Evolutionary conservation across 192 early-diverging fungal genomes (phyloP).

Genomic region (Phlyctochytrium bullatum): DNA sequence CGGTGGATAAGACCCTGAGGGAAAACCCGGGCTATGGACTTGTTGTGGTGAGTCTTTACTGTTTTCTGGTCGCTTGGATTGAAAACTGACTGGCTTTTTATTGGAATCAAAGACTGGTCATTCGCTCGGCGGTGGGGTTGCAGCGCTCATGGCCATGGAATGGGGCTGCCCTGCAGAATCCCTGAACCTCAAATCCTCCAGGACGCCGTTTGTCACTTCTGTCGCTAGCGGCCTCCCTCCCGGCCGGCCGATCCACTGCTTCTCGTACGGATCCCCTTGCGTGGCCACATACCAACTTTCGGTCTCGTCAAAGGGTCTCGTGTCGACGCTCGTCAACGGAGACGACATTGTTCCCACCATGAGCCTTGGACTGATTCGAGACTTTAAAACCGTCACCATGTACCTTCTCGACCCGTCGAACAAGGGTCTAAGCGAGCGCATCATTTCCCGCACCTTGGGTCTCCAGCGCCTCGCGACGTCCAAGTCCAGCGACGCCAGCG

Average conservation of each 20-base stretch:
- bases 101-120: slow-evolving; percentile 75
- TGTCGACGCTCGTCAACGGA: slow-evolving; percentile 77
- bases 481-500: neutral
- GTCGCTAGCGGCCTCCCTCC: slow-evolving; percentile 47
- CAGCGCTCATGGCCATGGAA: slow-evolving; percentile 62
- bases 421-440: slow-evolving; percentile 42
- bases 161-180: slow-evolving; percentile 17
- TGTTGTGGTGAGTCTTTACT: slow-evolving; percentile 28
- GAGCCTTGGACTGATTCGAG: slow-evolving; percentile 71
- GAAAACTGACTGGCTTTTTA: slow-evolving; percentile 1
- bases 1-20: slow-evolving; percentile 68
- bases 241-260: slow-evolving; percentile 83
- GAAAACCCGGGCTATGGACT: slow-evolving; percentile 74
- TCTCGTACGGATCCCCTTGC: slow-evolving; percentile 77
- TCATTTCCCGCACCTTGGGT: slow-evolving; percentile 44
- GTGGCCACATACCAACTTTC: slow-evolving; percentile 69
- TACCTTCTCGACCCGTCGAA: slow-evolving; percentile 33
- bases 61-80: slow-evolving; percentile 15
- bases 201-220: slow-evolving; percentile 27
- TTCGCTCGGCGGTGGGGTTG: slow-evolving; percentile 84
- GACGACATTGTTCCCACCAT: slow-evolving; percentile 81
- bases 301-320: slow-evolving; percentile 61
- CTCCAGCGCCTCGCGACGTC: slow-evolving; percentile 12
- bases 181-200: slow-evolving; percentile 11
- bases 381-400: slow-evolving; percentile 73